phyloP scores from a whole-genome alignment of 208 protist genomes.

The Endotrypanum monterogeii region DNA sequence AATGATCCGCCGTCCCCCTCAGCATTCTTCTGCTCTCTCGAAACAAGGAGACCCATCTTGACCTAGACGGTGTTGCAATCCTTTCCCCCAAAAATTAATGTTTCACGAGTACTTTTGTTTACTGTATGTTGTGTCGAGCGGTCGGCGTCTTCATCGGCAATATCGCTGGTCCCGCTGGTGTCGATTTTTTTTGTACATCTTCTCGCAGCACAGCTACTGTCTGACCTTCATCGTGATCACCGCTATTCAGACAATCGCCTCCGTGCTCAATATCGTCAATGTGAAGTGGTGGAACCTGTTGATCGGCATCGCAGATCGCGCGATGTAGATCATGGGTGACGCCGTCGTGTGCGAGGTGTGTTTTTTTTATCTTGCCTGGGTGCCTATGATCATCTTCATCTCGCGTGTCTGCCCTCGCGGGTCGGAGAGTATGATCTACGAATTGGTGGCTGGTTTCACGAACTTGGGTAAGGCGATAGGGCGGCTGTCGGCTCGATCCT shows the following conservation, averaged over 20 bases:
- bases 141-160: slow-evolving; percentile 54
- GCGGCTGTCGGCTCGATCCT: too few relatives aligned
- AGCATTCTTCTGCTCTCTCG: too few relatives aligned
- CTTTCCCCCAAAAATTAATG: too few relatives aligned
- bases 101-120: too few relatives aligned
- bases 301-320: slow-evolving; percentile 47
- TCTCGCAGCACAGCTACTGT: slow-evolving; percentile 52
- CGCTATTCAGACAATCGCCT: slow-evolving; percentile 36
- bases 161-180: slow-evolving; percentile 33
- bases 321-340: slow-evolving; percentile 73
- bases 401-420: slow-evolving; percentile 72
- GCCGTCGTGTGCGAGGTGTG: slow-evolving; percentile 59
- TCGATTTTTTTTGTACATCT: slow-evolving; percentile 46
- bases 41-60: too few relatives aligned
- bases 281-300: slow-evolving; percentile 65
- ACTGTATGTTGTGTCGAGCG: too few relatives aligned
- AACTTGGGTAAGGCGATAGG: slow-evolving; percentile 67
- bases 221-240: slow-evolving; percentile 50
- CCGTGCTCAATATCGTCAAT: slow-evolving; percentile 66
- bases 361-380: slow-evolving; percentile 58
- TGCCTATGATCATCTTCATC: slow-evolving; percentile 72
- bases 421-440: slow-evolving; percentile 72
- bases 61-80: too few relatives aligned
- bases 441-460: slow-evolving; percentile 59
- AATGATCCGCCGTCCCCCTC: too few relatives aligned